These are phyloP conservation scores for Trichosporon sp. DNA, from an alignment of 1,284 basidiomycete genomes.

Conservation along the genomic window DNA sequence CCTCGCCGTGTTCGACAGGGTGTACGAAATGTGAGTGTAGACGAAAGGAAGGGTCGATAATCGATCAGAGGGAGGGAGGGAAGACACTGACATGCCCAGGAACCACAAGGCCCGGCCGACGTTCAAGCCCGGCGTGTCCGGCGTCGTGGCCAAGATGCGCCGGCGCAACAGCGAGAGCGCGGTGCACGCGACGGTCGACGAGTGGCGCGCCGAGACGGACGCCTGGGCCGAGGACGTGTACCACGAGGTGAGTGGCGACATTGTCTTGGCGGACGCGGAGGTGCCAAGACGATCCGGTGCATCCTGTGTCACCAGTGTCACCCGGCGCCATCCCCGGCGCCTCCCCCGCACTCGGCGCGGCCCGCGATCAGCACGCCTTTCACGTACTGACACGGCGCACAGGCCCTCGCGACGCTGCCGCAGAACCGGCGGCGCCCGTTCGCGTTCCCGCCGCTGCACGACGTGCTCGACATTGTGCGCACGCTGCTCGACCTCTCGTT, in stretches of 20 bases:
- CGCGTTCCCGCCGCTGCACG: neutral
- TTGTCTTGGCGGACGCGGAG: neutral
- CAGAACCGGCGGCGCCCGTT: neutral
- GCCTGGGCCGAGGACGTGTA: neutral
- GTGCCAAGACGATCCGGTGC: neutral
- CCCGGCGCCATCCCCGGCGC: too few species aligned
- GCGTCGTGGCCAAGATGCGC: neutral
- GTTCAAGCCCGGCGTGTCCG: too few species aligned
- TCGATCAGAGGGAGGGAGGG: neutral
- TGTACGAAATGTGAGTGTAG: neutral
- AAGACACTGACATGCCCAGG: neutral
- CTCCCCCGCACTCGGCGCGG: too few species aligned
- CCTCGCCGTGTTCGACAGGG: neutral
- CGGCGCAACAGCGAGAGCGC: neutral
- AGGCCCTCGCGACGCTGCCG: neutral
- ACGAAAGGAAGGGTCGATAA: neutral
- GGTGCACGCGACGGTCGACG: neutral
- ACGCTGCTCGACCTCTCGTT: neutral
- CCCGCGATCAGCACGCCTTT: too few species aligned
- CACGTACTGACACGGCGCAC: neutral
- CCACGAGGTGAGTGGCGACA: neutral
- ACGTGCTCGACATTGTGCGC: neutral
- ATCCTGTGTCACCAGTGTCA: too few species aligned
- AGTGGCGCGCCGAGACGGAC: neutral
- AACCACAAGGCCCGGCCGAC: too few species aligned